Percentiles rank a stretch among this genome's conserved stretches.
These are phyloP conservation scores for Laetiporus sulphureus DNA, from an alignment of 1,284 basidiomycete genomes.

Conservation along the genomic window DNA sequence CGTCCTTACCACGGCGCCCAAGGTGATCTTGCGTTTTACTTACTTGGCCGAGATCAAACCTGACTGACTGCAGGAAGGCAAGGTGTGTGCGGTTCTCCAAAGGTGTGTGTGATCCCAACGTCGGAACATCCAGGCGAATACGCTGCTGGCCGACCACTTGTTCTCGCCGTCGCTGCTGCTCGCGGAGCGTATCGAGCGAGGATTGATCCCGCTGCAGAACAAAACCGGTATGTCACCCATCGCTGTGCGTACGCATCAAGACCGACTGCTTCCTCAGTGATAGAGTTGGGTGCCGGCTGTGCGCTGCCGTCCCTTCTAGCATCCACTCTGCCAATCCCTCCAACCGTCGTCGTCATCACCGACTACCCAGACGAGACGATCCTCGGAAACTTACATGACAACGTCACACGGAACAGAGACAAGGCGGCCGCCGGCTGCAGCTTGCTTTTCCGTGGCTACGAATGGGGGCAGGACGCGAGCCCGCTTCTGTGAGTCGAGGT, in stretches of 20 bases:
- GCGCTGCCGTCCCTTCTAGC: conserved; percentile 59
- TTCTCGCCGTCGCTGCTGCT: conserved; percentile 64
- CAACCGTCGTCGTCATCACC: conserved; percentile 49
- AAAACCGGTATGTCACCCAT: conserved; percentile 30
- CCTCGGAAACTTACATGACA: conserved; percentile 45
- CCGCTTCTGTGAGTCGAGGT: conserved; percentile 42
- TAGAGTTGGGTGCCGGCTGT: conserved; percentile 64
- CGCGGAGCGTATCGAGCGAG: conserved; percentile 56
- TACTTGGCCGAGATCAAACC: not conserved
- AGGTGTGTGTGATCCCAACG: not conserved
- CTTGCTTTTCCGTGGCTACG: conserved; percentile 45
- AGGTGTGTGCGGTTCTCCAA: conserved; percentile 26
- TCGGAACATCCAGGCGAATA: conserved; percentile 45
- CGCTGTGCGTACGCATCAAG: not conserved
- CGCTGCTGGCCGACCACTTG: conserved; percentile 62
- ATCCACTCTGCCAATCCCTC: conserved; percentile 36
- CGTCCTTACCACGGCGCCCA: conserved; percentile 42
- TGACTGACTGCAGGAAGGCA: conserved; percentile 41
- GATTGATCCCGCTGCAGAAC: conserved; percentile 33
- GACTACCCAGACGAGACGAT: conserved; percentile 64
- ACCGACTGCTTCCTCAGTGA: conserved; percentile 30
- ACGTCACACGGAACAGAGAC: conserved; percentile 42
- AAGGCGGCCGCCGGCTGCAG: conserved; percentile 32
- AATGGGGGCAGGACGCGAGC: conserved; percentile 51
- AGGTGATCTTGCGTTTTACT: conserved; percentile 27